These are phyloP conservation scores for Thymus quinquecostatus DNA, from an alignment of 257 asterid species.

Conservation along the genomic window DNA sequence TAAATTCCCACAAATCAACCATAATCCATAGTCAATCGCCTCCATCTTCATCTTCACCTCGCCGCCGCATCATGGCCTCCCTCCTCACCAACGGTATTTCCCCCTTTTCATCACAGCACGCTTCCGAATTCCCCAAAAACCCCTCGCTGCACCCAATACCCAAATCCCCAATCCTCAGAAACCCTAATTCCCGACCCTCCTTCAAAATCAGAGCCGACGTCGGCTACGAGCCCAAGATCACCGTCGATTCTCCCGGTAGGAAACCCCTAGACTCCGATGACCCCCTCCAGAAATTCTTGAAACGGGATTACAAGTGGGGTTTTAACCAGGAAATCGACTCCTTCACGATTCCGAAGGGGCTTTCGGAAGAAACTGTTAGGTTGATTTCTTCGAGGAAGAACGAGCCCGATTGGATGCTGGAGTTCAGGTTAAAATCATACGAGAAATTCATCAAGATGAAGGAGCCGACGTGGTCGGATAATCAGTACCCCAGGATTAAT, in stretches of 20 bases:
- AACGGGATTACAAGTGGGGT: constrained; percentile 88
- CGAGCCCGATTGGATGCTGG: constrained; percentile 93
- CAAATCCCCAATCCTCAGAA: constrained; percentile 38
- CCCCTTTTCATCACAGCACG: constrained; percentile 52
- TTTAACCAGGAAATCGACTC: constrained; percentile 85
- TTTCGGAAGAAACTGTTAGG: constrained; percentile 80
- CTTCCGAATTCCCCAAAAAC: constrained; percentile 47
- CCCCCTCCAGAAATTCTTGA: constrained; percentile 75
- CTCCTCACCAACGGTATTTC: constrained; percentile 72
- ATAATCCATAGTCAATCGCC: neutral
- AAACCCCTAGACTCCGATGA: constrained; percentile 44
- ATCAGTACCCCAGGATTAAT: constrained; percentile 70
- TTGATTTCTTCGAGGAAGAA: constrained; percentile 71
- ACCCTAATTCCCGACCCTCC: constrained; percentile 50
- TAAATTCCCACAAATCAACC: neutral
- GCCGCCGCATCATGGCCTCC: constrained; percentile 62
- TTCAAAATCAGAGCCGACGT: constrained; percentile 75
- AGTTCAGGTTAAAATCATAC: constrained; percentile 73
- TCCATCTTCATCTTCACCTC: constrained; percentile 19
- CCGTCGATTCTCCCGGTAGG: constrained; percentile 61
- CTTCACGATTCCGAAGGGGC: constrained; percentile 80
- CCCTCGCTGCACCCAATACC: constrained; percentile 30
- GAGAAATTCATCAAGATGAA: constrained; percentile 66
- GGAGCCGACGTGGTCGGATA: constrained; percentile 95
- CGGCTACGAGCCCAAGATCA: constrained; percentile 57